A percentile compares a stretch with the other conserved stretches of the same genome.
phyloP scores from a whole-genome alignment of 2,329 filamentous ascomycete genomes.

The Xylaria sp. region DNA sequence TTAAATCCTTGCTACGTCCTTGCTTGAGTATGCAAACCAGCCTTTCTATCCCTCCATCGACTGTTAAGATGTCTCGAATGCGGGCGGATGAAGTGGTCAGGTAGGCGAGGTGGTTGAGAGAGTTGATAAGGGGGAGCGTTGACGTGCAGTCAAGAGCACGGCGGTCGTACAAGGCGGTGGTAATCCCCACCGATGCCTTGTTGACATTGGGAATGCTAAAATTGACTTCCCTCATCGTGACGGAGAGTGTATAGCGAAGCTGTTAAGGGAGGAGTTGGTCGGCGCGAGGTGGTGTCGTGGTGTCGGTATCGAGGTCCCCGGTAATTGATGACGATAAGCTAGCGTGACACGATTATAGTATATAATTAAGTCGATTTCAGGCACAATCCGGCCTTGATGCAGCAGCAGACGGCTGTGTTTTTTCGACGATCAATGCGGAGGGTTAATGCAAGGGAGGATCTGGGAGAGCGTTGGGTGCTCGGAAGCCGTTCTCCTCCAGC shows the following conservation, averaged over 20 bases:
- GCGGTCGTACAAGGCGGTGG: slow-evolving; percentile 95
- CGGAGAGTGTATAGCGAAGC: slow-evolving; percentile 20
- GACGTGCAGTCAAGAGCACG: slow-evolving; percentile 98
- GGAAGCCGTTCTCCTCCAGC: slow-evolving; percentile 32
- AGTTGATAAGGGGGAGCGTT: slow-evolving; percentile 96
- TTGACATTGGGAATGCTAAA: slow-evolving; percentile 99
- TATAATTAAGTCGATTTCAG: slow-evolving; percentile 34
- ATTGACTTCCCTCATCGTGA: slow-evolving; percentile 97
- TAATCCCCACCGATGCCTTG: slow-evolving; percentile 98
- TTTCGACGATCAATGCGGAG: slow-evolving; percentile 36
- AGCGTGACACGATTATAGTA: slow-evolving; percentile 31
- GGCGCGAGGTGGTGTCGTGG: slow-evolving; percentile 31
- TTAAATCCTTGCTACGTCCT: slow-evolving; percentile 95
- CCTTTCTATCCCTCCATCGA: slow-evolving; percentile 97
- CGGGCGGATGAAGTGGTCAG: slow-evolving; percentile 97
- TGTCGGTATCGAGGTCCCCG: neutral
- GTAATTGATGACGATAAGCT: slow-evolving; percentile 15
- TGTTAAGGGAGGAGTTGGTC: slow-evolving; percentile 33
- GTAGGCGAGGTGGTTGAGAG: slow-evolving; percentile 96
- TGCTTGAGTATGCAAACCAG: slow-evolving; percentile 98
- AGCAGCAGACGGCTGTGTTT: slow-evolving; percentile 33
- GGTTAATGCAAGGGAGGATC: slow-evolving; percentile 30
- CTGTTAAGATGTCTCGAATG: slow-evolving; percentile 95
- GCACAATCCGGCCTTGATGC: slow-evolving; percentile 27
- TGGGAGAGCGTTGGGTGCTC: slow-evolving; percentile 22